Evolutionary conservation across 78 protist species (phyloP).

Genomic region (Dictyostelium brefeldianum): DNA sequence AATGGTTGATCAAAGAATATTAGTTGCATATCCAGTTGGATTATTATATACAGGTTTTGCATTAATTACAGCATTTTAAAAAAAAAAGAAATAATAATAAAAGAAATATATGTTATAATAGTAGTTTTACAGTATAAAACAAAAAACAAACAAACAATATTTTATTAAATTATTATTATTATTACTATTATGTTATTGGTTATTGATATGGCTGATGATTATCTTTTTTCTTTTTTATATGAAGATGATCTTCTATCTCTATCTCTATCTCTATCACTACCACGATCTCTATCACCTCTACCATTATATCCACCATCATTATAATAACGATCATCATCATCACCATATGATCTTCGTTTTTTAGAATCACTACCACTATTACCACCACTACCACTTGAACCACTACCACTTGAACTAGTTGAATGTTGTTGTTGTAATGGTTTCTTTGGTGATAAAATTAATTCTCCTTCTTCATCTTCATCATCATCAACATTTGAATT

Average conservation of each 20-base stretch:
- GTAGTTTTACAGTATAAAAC: background rate
- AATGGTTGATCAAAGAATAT: conserved; percentile 83
- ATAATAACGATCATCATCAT: background rate
- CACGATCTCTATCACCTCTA: background rate
- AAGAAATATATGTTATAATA: background rate
- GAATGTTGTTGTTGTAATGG: background rate
- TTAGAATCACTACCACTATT: background rate
- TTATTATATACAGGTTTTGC: conserved; percentile 93
- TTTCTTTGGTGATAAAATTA: background rate
- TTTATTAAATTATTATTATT: background rate
- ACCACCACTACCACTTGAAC: background rate
- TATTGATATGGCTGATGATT: background rate
- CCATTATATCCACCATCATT: background rate
- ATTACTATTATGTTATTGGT: background rate
- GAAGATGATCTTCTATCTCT: conserved; percentile 2
- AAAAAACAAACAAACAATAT: background rate
- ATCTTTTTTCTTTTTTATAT: conserved; percentile 27
- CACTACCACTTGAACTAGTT: background rate
- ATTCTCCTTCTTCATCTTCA: conserved; percentile 74
- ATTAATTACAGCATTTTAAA: conserved; percentile 90
- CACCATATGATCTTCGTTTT: background rate
- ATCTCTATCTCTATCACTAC: background rate
- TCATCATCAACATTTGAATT: background rate
- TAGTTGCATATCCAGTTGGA: conserved; percentile 93
- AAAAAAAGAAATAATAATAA: conserved; percentile 1